Conservation (phyloP, 345 rosid species). For the Firmiana major region DNA sequence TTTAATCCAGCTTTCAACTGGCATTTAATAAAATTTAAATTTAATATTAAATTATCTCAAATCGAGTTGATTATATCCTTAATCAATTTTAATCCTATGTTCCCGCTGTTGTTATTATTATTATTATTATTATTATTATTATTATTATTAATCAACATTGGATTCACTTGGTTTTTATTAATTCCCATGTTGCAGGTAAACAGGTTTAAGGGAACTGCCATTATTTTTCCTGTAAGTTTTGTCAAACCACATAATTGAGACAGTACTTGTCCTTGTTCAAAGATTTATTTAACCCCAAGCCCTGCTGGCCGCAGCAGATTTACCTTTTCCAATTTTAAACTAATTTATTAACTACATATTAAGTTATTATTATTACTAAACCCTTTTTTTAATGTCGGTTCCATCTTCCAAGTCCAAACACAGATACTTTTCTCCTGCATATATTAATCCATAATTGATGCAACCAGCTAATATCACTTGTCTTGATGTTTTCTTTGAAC, state of each 20-base stretch:
- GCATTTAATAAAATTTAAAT: too few relatives aligned
- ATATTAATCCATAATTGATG: not conserved
- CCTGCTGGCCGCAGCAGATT: not conserved
- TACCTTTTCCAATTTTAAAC: not conserved
- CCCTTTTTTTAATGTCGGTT: too few relatives aligned
- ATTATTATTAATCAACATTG: not conserved
- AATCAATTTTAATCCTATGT: too few relatives aligned
- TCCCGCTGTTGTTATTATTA: not conserved
- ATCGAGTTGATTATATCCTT: too few relatives aligned
- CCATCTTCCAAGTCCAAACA: too few relatives aligned
- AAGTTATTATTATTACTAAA: too few relatives aligned
- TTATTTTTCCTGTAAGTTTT: not conserved
- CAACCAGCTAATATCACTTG: not conserved
- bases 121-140: not conserved
- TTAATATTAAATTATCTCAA: too few relatives aligned
- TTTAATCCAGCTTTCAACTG: too few relatives aligned
- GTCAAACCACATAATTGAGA: not conserved
- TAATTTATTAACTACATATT: not conserved
- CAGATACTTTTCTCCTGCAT: not conserved
- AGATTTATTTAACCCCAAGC: not conserved
- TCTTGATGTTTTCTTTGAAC: not conserved
- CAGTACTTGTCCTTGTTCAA: not conserved
- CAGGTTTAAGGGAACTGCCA: not conserved
- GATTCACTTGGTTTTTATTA: not conserved
- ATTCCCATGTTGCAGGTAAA: not conserved